Evolutionary conservation across 805 yeast genomes (phyloP), one percentile per base, ranked within the genome.

Genomic region (Schwanniomyces sp.): DNA sequence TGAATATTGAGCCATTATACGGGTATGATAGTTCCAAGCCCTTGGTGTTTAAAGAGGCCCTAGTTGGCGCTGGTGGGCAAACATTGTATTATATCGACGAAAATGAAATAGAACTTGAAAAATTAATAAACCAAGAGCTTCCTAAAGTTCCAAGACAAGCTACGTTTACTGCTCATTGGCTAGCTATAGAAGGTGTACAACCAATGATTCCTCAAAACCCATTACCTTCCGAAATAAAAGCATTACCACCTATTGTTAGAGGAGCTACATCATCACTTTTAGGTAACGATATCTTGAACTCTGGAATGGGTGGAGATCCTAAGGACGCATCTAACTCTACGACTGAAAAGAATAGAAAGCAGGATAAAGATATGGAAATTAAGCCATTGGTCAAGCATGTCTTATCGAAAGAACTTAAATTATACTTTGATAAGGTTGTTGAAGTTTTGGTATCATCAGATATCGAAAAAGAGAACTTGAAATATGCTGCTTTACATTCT

Each of bases 131-230:
- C 63, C 92, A 87, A 63, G 97, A 97, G 28, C 73, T 94, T 50
- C 99, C 99, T 5, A 89, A 86, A 58, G 96, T 95, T 2, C 99
- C 99, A 4, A 79, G 98, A 49, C 84, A 86, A 50, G 85, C 96
- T 2, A 85, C 96, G 0, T 91, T 88, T 65, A 91, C 98, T 0
- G 96, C 97, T 5, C 96, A 88, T 64, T 92, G 99, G 98, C 75
- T 95, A 28, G 98, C 99, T 0, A 88, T 94, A 45, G 99, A 94
- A 67, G 99, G 99, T 48, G 96, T 94, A 7, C 99, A 94, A 63
- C 99, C 99, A 0, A 85, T 94, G 28, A 92, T 94, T 46, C 96
- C 97, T 1, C 99, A 95, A 68, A 94, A 94, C 69, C 99, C 99
- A 21, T 79, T 85, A 43, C 80, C 84, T 17, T 76, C 82, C 43